Conservation (phyloP, 2,329 filamentous ascomycete genomes). For the Phialocephala sp. region DNA sequence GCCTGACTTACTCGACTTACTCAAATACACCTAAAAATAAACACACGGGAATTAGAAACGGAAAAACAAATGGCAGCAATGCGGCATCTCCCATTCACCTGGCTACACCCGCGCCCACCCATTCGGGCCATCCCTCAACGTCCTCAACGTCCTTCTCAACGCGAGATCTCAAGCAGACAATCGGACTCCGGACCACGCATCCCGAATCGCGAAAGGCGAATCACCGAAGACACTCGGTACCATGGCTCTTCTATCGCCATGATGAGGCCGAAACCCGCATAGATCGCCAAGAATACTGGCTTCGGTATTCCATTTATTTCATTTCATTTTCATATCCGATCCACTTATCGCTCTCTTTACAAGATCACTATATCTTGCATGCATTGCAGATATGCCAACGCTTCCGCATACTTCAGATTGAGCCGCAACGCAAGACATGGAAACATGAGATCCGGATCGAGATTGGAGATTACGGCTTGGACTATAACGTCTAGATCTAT, state of each 20-base stretch:
- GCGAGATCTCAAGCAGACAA: neutral
- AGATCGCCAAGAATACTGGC: neutral
- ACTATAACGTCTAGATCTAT: neutral
- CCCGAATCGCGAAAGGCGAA: neutral
- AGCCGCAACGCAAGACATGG: constrained; percentile 1
- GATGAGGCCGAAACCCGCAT: neutral
- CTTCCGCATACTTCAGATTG: neutral
- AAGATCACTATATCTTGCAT: neutral
- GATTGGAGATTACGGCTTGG: neutral
- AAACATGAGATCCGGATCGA: neutral
- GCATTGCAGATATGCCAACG: neutral
- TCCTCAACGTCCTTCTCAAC: too few species aligned
- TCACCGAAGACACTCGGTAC: neutral
- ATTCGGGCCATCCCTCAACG: too few species aligned
- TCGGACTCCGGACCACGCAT: neutral
- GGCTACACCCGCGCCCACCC: too few species aligned
- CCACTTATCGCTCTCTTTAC: neutral
- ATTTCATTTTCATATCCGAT: neutral
- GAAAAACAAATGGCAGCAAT: neutral
- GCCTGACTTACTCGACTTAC: neutral
- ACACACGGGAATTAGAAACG: neutral
- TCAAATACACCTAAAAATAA: neutral
- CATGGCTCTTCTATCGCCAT: neutral
- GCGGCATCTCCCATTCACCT: neutral
- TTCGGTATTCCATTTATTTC: neutral